phyloP scores from a whole-genome alignment of 2,329 filamentous ascomycete species.

The Ustulina deusta region DNA sequence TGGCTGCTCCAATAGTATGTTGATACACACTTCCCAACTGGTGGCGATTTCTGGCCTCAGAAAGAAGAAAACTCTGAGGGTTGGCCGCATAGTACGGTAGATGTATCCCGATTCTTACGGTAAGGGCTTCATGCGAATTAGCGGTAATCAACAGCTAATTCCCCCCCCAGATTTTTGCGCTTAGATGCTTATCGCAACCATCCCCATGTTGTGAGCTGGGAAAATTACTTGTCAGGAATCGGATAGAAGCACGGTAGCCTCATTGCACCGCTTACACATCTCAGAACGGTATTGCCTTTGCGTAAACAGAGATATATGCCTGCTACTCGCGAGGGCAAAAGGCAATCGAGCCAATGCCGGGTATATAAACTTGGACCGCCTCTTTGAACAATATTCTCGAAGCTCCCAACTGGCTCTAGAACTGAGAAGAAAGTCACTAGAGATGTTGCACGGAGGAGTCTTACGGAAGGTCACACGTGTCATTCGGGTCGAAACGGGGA shows the following conservation, averaged over 20 bases:
- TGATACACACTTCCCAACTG: too few species aligned
- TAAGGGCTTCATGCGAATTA: too few species aligned
- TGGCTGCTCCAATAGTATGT: too few species aligned
- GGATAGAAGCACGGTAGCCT: neutral
- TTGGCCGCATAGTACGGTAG: too few species aligned
- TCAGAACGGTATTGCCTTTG: neutral
- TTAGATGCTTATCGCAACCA: neutral
- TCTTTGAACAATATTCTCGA: neutral
- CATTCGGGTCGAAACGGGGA: too few species aligned
- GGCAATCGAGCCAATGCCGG: neutral
- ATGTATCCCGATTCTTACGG: too few species aligned
- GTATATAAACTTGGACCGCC: neutral
- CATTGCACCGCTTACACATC: neutral
- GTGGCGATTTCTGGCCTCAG: too few species aligned
- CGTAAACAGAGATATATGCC: neutral
- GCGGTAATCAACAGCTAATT: too few species aligned
- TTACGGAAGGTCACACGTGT: too few species aligned
- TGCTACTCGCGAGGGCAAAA: neutral
- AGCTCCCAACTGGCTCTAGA: neutral
- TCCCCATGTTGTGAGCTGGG: neutral
- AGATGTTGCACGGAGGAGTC: too few species aligned
- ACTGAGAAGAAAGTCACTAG: neutral
- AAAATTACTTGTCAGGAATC: neutral
- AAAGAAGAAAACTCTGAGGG: too few species aligned
- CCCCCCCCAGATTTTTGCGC: neutral